These are phyloP conservation scores for Fistulinella staudtii DNA, from an alignment of 1,284 basidiomycete species.

Conservation along the genomic window DNA sequence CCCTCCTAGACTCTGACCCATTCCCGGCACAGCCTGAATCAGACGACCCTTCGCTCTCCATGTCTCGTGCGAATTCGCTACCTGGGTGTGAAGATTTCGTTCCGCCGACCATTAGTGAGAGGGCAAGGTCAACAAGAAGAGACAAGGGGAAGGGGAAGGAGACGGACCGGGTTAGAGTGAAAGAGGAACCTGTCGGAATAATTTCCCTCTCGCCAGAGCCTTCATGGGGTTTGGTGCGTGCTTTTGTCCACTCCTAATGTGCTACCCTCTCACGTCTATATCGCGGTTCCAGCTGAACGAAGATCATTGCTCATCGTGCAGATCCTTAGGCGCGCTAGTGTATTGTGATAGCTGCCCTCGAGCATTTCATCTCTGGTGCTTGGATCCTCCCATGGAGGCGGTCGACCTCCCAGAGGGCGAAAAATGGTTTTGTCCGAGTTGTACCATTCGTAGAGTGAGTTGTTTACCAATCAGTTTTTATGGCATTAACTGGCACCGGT, in stretches of 20 bases:
- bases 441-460: slow-evolving; percentile 63
- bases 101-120: slow-evolving; percentile 30
- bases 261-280: slow-evolving; percentile 12
- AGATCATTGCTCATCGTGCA: slow-evolving; percentile 92
- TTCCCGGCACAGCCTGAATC: slow-evolving; percentile 47
- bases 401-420: slow-evolving; percentile 84
- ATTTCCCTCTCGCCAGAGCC: slow-evolving; percentile 52
- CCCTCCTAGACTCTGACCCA: slow-evolving; percentile 39
- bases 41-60: slow-evolving; percentile 41
- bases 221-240: slow-evolving; percentile 38
- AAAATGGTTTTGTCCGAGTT: slow-evolving; percentile 90
- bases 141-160: slow-evolving; percentile 68
- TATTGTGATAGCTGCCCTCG: slow-evolving; percentile 98
- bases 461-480: slow-evolving; percentile 8
- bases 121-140: slow-evolving; percentile 34
- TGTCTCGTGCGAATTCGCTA: slow-evolving; percentile 60
- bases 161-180: slow-evolving; percentile 56
- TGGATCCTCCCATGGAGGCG: slow-evolving; percentile 90
- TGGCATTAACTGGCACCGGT: slow-evolving; percentile 16
- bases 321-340: slow-evolving; percentile 73
- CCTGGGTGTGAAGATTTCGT: slow-evolving; percentile 44
- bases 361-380: slow-evolving; percentile 94
- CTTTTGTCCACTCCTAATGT: slow-evolving; percentile 9
- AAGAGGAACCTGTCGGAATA: slow-evolving; percentile 61
- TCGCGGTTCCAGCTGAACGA: slow-evolving; percentile 67